Conservation (phyloP, 2,329 filamentous ascomycete genomes). For the Plectosphaerella cucumerina region DNA sequence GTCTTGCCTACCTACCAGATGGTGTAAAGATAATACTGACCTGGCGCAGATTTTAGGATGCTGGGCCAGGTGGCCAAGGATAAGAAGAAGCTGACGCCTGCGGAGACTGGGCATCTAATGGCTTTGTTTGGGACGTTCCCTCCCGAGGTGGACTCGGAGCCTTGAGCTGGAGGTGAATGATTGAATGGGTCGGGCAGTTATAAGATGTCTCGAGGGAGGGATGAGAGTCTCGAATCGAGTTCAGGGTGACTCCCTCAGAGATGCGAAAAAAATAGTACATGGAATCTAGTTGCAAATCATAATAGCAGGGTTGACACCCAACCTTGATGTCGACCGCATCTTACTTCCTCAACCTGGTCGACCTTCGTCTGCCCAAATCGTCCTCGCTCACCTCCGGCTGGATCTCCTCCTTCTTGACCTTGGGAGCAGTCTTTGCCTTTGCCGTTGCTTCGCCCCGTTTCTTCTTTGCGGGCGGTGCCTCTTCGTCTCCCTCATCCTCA, state of each 20-base stretch:
- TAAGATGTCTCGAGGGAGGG: too few species aligned
- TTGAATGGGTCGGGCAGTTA: too few species aligned
- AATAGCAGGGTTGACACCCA: too few species aligned
- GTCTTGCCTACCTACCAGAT: constrained; percentile 11
- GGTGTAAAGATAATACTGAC: constrained; percentile 1
- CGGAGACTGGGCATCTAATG: constrained; percentile 26
- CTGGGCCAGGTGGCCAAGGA: constrained; percentile 21
- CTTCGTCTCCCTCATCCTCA: constrained; percentile 23
- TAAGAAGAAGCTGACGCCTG: constrained; percentile 19
- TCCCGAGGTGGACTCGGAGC: constrained; percentile 26
- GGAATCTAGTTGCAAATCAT: too few species aligned
- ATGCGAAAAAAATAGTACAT: too few species aligned
- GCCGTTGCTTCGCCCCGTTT: constrained; percentile 4
- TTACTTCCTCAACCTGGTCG: constrained; percentile 19
- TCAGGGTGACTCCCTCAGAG: too few species aligned
- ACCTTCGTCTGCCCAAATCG: constrained; percentile 19
- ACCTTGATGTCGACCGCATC: too few species aligned
- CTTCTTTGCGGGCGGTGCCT: constrained; percentile 14
- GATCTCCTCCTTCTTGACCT: constrained; percentile 8
- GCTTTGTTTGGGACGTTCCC: constrained; percentile 31
- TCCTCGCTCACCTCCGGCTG: constrained; percentile 5
- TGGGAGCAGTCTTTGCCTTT: constrained; percentile 5
- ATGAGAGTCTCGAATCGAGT: too few species aligned
- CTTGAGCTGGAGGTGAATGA: constrained; percentile 11
- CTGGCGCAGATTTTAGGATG: constrained; percentile 26